Evolutionary conservation across 2,329 filamentous ascomycete species (phyloP), one percentile per base, ranked within the genome.

Genomic region (Fusarium marasasianum): DNA sequence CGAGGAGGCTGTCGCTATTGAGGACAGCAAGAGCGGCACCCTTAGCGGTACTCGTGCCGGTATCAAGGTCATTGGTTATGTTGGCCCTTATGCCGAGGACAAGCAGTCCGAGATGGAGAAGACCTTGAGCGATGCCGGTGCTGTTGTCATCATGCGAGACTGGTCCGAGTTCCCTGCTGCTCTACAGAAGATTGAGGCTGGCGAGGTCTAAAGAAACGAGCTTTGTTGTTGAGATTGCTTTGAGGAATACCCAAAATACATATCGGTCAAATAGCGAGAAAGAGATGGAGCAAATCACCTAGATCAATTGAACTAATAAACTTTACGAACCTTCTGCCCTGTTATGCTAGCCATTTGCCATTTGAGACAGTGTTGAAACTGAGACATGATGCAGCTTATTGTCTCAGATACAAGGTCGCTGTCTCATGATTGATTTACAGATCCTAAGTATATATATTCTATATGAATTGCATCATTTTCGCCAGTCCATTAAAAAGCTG

Each of bases 11-110:
- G 87, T 98, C 38, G 93, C 95, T 31, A 90, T 98, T 67, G 95
- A 98, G 87, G 95, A 98, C 86, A 94, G 91, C 87, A 94, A 93
- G 88, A 94, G 92, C 77, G 95, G 95, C 71, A 93, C 93, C 48
- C 89, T 93, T 66, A 94, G 93, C 74, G 87, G 83, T 66, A 91
- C 91, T 79, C 89, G 93, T 69, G 95, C 95, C 24, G 90, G 91
- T 56, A 96, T 98, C 80, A 92, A 90, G 71, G 91, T 93, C 72
- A 91, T 98, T 77, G 95, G 92, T 63, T 98, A 98, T 83, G 93
- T 96, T 37, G 95, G 95, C 43, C 92, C 92, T 65, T 96, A 96
- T 83, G 85, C 85, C 57, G 84, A 84, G 24, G 86, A 87, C 41
- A 88, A 92, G 83, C 85, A 88, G 83, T 85, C 88, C 54, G 88